Evolutionary conservation across 2,329 filamentous ascomycete species (phyloP).

Genomic region (Monosporascus sp.): DNA sequence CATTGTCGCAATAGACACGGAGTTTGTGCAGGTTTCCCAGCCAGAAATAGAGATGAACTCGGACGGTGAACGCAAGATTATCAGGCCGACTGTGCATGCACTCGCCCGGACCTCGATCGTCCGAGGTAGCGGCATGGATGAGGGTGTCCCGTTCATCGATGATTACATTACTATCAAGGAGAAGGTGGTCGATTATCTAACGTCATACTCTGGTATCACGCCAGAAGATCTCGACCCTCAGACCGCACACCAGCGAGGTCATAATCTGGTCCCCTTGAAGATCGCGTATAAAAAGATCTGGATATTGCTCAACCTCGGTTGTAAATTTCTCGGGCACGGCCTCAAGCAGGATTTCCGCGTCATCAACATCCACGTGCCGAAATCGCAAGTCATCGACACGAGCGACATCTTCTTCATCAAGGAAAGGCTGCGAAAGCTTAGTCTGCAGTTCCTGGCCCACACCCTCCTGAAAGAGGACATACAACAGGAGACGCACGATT

Average conservation of each 20-base stretch:
- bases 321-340: constrained; percentile 89
- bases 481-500: constrained; percentile 87
- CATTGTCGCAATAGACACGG: constrained; percentile 86
- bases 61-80: constrained; percentile 85
- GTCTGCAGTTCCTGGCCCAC: constrained; percentile 87
- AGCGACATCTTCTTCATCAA: constrained; percentile 86
- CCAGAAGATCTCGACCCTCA: constrained; percentile 73
- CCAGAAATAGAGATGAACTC: constrained; percentile 96
- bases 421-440: constrained; percentile 76
- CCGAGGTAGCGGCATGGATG: constrained; percentile 69
- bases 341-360: constrained; percentile 94
- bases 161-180: constrained; percentile 94
- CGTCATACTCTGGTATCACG: constrained; percentile 87
- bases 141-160: constrained; percentile 87
- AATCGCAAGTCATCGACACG: constrained; percentile 86
- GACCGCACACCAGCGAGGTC: constrained; percentile 55
- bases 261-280: constrained; percentile 83
- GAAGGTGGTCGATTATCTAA: constrained; percentile 90
- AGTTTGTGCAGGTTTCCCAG: constrained; percentile 89
- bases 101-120: constrained; percentile 91
- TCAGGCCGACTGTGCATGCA: constrained; percentile 83
- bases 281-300: constrained; percentile 96
- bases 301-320: constrained; percentile 91
- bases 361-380: constrained; percentile 95
- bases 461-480: constrained; percentile 89